Conservation (phyloP, 257 asterid species). For the Cinchona pubescens region DNA sequence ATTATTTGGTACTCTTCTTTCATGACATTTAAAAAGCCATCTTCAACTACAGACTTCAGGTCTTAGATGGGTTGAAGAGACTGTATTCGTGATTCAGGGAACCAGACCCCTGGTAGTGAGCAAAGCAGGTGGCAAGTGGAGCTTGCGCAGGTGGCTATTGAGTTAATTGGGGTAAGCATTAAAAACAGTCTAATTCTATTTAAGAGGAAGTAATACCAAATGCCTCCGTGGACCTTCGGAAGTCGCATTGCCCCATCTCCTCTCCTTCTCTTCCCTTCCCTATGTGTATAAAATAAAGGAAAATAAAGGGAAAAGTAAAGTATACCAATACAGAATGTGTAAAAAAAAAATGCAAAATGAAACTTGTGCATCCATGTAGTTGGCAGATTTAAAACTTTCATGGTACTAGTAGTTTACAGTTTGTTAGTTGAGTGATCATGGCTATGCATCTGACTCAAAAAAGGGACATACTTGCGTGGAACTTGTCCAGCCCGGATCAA, state of each 20-base stretch:
- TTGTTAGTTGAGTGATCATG: background rate
- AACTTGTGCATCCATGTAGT: background rate
- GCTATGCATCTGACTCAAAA: background rate
- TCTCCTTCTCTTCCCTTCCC: background rate
- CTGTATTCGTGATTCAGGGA: constrained; percentile 93
- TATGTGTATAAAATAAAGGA: too few relatives aligned
- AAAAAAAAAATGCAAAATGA: background rate
- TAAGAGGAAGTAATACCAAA: background rate
- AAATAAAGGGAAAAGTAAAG: too few relatives aligned
- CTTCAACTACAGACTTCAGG: too few relatives aligned
- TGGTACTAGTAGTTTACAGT: background rate
- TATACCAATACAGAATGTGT: too few relatives aligned
- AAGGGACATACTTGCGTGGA: background rate
- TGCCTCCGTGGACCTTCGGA: background rate
- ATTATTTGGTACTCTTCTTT: too few relatives aligned
- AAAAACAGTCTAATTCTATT: background rate
- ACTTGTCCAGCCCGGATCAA: background rate
- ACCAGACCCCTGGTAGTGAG: constrained; percentile 76
- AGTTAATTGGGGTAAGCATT: constrained; percentile 85
- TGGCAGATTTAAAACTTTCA: too few relatives aligned
- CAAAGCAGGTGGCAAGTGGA: constrained; percentile 94
- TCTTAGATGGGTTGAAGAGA: too few relatives aligned
- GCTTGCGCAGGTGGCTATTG: constrained; percentile 88
- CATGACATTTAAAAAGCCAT: too few relatives aligned
- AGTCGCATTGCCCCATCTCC: background rate